Percentiles rank a stretch among this genome's conserved stretches.
These are phyloP conservation scores for Erodium texanum DNA, from an alignment of 441 rosid genomes.

Conservation along the genomic window DNA sequence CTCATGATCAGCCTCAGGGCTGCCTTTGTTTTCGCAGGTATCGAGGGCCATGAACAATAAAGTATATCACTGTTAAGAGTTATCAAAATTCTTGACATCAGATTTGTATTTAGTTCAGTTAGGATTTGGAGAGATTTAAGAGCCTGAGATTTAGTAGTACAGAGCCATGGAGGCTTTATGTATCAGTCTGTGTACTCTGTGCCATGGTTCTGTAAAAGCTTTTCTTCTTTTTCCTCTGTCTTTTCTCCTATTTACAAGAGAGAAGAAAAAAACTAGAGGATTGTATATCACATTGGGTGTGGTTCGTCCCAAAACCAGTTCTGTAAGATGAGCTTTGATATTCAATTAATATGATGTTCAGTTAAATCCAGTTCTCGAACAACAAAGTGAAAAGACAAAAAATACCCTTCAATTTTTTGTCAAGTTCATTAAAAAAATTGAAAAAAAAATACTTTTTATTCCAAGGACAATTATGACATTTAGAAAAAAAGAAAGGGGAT, in stretches of 20 bases:
- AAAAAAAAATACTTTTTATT: too few species aligned
- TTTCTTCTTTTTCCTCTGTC: neutral
- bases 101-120: neutral
- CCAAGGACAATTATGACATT: too few species aligned
- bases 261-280: neutral
- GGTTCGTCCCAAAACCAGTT: neutral
- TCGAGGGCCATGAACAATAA: constrained; percentile 47
- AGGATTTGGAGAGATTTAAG: neutral
- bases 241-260: constrained; percentile 2
- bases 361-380: too few species aligned
- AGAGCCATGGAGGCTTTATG: too few species aligned
- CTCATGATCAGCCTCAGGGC: constrained; percentile 66
- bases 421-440: too few species aligned
- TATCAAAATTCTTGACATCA: neutral
- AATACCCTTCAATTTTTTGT: too few species aligned
- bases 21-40: constrained; percentile 76
- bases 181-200: neutral
- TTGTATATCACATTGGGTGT: neutral
- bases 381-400: too few species aligned
- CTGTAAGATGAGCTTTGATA: neutral
- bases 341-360: neutral
- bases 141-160: neutral
- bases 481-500: too few species aligned
- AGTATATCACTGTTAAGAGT: neutral
- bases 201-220: neutral